Evolutionary conservation across 2,329 filamentous ascomycete species (phyloP).

Genomic region (Colletotrichum sp.): DNA sequence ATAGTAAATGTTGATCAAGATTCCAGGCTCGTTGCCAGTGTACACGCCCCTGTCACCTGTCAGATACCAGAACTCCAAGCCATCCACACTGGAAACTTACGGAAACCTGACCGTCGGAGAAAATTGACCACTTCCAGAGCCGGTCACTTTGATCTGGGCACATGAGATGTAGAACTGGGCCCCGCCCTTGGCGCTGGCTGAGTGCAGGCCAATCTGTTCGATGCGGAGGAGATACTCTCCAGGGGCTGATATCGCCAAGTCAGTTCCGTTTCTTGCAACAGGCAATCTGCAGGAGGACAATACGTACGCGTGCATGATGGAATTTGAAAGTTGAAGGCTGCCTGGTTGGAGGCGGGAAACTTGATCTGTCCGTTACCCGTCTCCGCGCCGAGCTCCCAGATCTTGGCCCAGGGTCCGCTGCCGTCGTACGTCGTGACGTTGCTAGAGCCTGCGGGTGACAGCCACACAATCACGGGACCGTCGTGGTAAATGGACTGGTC

Average conservation of each 20-base stretch:
- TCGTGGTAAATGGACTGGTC: conserved; percentile 18
- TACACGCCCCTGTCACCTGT: not conserved
- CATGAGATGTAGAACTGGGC: conserved; percentile 43
- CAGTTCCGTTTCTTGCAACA: not conserved
- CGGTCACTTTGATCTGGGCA: conserved; percentile 34
- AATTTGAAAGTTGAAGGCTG: conserved; percentile 15
- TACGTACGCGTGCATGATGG: conserved; percentile 17
- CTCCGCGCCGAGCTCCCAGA: conserved; percentile 12
- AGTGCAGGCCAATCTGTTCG: conserved; percentile 41
- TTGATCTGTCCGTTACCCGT: conserved; percentile 15
- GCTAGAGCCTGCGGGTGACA: conserved; percentile 5
- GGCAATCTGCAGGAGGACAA: not conserved
- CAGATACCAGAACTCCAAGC: not conserved
- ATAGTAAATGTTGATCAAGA: conserved; percentile 20
- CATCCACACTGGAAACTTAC: not conserved
- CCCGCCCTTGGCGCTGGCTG: conserved; percentile 32
- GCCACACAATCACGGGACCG: conserved; percentile 14
- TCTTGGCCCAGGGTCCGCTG: conserved; percentile 16
- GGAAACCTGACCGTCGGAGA: conserved; percentile 16
- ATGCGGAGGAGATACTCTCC: conserved; percentile 39
- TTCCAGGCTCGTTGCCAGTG: conserved; percentile 15
- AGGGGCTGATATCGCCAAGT: not conserved
- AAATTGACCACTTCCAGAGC: conserved; percentile 4
- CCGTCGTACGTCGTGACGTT: conserved; percentile 13
- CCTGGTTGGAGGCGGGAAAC: conserved; percentile 13